Percentiles rank a stretch among this genome's conserved stretches.
phyloP scores from a whole-genome alignment of 495 filamentous ascomycete genomes.

The Trichoderma erinaceum region DNA sequence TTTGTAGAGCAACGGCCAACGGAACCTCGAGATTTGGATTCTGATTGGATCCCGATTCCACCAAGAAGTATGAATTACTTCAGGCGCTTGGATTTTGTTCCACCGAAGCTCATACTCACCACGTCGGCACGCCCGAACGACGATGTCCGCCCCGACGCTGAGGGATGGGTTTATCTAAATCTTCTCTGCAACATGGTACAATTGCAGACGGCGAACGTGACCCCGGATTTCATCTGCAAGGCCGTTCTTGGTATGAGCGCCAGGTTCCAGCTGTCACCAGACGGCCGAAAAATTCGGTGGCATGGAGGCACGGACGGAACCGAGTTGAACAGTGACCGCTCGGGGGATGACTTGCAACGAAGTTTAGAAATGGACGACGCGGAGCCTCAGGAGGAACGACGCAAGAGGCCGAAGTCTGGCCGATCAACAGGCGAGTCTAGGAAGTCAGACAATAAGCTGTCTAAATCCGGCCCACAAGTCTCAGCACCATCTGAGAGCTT shows the following conservation, averaged over 20 bases:
- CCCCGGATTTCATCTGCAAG: slow-evolving; percentile 60
- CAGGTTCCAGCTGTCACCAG: slow-evolving; percentile 64
- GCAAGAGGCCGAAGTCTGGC: slow-evolving; percentile 35
- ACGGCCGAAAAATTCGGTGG: slow-evolving; percentile 72
- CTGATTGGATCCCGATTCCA: slow-evolving; percentile 57
- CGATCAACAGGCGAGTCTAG: slow-evolving; percentile 17
- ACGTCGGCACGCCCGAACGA: slow-evolving; percentile 17
- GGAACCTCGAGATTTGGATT: slow-evolving; percentile 63
- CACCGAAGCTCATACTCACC: slow-evolving; percentile 33
- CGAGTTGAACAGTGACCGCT: slow-evolving; percentile 50
- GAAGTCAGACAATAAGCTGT: slow-evolving; percentile 28
- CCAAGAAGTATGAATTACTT: slow-evolving; percentile 73
- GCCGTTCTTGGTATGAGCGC: slow-evolving; percentile 59
- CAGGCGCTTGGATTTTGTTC: slow-evolving; percentile 58
- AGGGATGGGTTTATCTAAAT: slow-evolving; percentile 79
- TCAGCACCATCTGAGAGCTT: slow-evolving; percentile 42
- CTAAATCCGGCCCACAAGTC: slow-evolving; percentile 32
- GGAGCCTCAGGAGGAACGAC: slow-evolving; percentile 30
- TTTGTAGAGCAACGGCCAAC: slow-evolving; percentile 64
- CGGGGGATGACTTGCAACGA: slow-evolving; percentile 37
- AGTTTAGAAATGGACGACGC: slow-evolving; percentile 37
- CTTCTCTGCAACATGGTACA: slow-evolving; percentile 75
- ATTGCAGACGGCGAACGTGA: slow-evolving; percentile 71
- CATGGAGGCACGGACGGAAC: slow-evolving; percentile 57
- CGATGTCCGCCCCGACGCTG: slow-evolving; percentile 45